These are phyloP conservation scores for Quercus agrifolia DNA, from an alignment of 306 rosid genomes.

Conservation along the genomic window DNA sequence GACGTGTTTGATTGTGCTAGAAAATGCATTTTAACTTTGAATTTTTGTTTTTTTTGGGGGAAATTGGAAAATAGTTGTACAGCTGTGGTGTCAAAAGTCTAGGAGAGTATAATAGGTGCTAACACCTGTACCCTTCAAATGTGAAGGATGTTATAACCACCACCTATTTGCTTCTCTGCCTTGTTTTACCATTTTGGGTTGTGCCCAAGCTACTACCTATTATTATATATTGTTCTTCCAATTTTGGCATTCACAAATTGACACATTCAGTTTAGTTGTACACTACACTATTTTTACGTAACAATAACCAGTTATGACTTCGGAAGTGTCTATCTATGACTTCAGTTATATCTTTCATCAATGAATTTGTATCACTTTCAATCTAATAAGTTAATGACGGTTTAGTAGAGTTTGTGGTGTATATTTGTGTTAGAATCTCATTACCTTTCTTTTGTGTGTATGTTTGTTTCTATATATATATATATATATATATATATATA, in stretches of 20 bases:
- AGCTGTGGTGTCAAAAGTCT: neutral
- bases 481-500: too few relatives aligned
- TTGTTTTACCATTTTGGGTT: conserved; percentile 2
- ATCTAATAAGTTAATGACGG: too few relatives aligned
- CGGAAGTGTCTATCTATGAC: too few relatives aligned
- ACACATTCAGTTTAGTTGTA: neutral
- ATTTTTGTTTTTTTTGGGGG: neutral
- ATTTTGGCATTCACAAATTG: neutral
- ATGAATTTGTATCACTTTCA: too few relatives aligned
- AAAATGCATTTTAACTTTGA: neutral
- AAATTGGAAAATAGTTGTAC: conserved; percentile 2
- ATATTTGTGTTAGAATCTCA: too few relatives aligned
- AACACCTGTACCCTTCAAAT: conserved; percentile 33
- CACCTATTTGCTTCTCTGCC: neutral
- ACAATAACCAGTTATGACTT: neutral
- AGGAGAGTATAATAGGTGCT: neutral
- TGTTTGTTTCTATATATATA: too few relatives aligned
- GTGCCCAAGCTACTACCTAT: neutral
- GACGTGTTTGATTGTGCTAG: too few relatives aligned
- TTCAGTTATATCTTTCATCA: too few relatives aligned
- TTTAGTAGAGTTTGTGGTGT: too few relatives aligned
- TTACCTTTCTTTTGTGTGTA: too few relatives aligned
- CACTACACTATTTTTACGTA: neutral
- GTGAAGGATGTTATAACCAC: conserved; percentile 24
- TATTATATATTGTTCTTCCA: neutral